Evolutionary conservation across 2,329 filamentous ascomycete species (phyloP).

Genomic region (Aspergillus sergii): DNA sequence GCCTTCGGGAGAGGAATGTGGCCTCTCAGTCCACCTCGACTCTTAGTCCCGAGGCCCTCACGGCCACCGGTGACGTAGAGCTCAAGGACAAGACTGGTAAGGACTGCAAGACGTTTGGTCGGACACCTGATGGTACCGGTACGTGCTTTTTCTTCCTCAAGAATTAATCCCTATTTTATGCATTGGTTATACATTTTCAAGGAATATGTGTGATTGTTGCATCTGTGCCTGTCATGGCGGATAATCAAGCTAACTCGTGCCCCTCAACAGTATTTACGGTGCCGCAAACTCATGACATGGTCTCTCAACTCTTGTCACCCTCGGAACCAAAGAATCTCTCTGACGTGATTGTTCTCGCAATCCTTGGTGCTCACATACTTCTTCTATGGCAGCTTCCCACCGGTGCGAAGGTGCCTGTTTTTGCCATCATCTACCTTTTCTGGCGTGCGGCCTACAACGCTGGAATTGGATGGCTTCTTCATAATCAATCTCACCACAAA

Average conservation of each 20-base stretch:
- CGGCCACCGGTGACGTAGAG: constrained; percentile 39
- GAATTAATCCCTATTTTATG: background rate
- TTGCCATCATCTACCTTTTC: constrained; percentile 83
- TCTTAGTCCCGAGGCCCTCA: constrained; percentile 49
- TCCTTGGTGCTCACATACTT: constrained; percentile 75
- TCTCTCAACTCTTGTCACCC: constrained; percentile 92
- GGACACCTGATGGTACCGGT: constrained; percentile 90
- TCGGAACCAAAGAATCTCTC: constrained; percentile 94
- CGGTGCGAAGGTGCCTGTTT: constrained; percentile 70
- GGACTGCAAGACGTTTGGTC: constrained; percentile 80
- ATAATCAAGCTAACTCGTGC: constrained; percentile 19
- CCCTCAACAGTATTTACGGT: constrained; percentile 81
- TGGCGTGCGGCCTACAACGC: constrained; percentile 93
- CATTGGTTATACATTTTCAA: background rate
- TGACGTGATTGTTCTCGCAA: constrained; percentile 75
- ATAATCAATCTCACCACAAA: constrained; percentile 86
- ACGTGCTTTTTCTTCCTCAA: constrained; percentile 46
- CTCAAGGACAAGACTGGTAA: constrained; percentile 53
- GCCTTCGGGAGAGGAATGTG: constrained; percentile 52
- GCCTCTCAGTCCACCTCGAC: constrained; percentile 45
- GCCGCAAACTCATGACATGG: constrained; percentile 97
- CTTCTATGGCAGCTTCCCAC: constrained; percentile 73
- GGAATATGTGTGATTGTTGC: background rate
- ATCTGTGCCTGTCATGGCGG: background rate
- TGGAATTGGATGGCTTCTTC: constrained; percentile 87